These are phyloP conservation scores for Rhizopus arrhizus DNA, from an alignment of 371 early-diverging fungal genomes.

Conservation along the genomic window DNA sequence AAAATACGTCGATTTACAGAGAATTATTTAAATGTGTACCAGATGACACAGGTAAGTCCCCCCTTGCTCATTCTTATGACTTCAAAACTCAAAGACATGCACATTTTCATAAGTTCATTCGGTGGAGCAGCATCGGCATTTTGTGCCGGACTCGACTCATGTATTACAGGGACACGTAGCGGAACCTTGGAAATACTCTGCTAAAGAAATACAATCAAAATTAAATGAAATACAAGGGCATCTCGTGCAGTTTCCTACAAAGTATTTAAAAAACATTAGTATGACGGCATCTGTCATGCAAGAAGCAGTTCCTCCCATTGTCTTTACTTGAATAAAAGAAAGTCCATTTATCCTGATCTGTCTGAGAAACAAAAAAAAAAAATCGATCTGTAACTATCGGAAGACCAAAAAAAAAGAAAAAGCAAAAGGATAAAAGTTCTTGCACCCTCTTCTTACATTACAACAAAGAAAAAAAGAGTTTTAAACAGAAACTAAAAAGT, in stretches of 20 bases:
- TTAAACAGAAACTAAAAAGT: not conserved
- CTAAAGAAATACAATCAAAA: constrained; percentile 42
- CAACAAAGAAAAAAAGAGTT: not conserved
- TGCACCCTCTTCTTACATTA: not conserved
- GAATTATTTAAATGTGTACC: constrained; percentile 84
- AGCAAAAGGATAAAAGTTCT: not conserved
- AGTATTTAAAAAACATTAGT: constrained; percentile 70
- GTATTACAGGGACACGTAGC: constrained; percentile 61
- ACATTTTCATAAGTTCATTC: constrained; percentile 36
- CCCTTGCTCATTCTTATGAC: not conserved
- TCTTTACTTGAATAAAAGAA: constrained; percentile 39
- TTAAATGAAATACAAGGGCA: constrained; percentile 44
- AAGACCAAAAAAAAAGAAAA: not conserved
- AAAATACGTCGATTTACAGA: constrained; percentile 72
- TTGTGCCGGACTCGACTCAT: constrained; percentile 55
- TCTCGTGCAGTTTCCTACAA: constrained; percentile 74
- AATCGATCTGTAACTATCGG: too few relatives aligned
- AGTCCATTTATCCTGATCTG: not conserved
- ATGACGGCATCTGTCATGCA: constrained; percentile 63
- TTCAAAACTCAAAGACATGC: not conserved
- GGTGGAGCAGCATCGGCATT: constrained; percentile 57
- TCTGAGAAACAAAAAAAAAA: too few relatives aligned
- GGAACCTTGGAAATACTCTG: constrained; percentile 38
- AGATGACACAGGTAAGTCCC: constrained; percentile 67
- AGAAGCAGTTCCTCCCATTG: constrained; percentile 51